Evolutionary conservation across 805 yeast species (phyloP), one percentile per base, ranked within the genome.

Genomic region (Lipomyces sp.): DNA sequence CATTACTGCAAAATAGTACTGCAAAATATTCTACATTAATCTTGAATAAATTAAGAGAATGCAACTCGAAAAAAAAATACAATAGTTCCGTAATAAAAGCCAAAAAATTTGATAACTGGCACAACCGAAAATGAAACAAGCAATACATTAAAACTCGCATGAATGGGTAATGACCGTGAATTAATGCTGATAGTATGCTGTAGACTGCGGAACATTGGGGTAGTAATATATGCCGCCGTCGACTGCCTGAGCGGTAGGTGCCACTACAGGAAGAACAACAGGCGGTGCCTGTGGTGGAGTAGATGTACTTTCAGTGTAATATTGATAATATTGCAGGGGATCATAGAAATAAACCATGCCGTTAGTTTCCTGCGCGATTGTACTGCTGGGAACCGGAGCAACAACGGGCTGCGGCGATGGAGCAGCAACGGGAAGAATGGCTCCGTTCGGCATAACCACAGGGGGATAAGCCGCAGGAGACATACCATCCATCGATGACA

Each of bases 321-420:
- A 62, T 33, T 61, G 61, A 32, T 32, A 59, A 33, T 60, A 64
- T 51, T 64, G 70, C 59, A 33, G 34, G 3, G 70, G 37, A 29
- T 65, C 70, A 53, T 67, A 67, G 42, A 62, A 64, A 51, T 64
- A 67, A 29, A 67, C 59, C 61, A 57, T 67, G 32, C 70, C 70
- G 35, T 67, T 67, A 8, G 70, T 64, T 54, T 67, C 70, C 42
- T 64, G 68, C 1, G 60, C 64, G 24, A 64, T 53, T 18, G 42
- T 29, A 24, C 35, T 54, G 18, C 35, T 37, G 15, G 62, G 24
- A 6, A 55, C 59, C 8, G 29, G 33, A 5, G 53, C 53, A 32
- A 32, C 54, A 10, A 51, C 54, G 7, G 69, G 66, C 11, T 50
- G 59, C 11, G 70, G 69, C n/a, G 70, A 64, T 10, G 68, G 57